Conservation (phyloP, 108 stramenopile species). For the Skeletonema menzelii region DNA sequence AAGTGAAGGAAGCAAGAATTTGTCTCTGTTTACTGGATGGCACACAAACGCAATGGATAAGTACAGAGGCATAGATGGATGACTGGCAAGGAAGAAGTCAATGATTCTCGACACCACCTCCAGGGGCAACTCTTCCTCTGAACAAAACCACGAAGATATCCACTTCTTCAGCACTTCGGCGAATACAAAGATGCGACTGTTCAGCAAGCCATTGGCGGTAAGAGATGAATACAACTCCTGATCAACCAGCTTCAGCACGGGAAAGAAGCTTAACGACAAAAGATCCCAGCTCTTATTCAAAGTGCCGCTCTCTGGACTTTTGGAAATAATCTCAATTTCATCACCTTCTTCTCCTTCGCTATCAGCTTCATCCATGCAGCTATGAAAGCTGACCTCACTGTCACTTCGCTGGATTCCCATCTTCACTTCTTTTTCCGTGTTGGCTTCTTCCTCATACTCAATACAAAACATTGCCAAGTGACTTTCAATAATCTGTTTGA, state of each 20-base stretch:
- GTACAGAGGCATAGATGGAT: slow-evolving; percentile 34
- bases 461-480: slow-evolving; percentile 1
- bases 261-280: slow-evolving; percentile 20
- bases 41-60: slow-evolving; percentile 22
- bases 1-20: slow-evolving; percentile 6
- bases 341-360: background rate
- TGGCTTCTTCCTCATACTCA: background rate
- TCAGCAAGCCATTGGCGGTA: background rate
- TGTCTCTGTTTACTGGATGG: slow-evolving; percentile 21
- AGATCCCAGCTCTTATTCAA: background rate
- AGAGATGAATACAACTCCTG: slow-evolving; percentile 17
- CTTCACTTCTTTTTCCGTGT: background rate
- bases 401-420: background rate
- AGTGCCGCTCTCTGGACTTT: background rate
- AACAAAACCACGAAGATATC: slow-evolving; percentile 34
- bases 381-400: background rate
- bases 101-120: slow-evolving; percentile 20
- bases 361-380: slow-evolving; percentile 5
- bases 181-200: background rate
- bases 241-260: slow-evolving; percentile 15
- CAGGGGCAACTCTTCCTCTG: slow-evolving; percentile 10
- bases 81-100: slow-evolving; percentile 37
- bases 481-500: background rate
- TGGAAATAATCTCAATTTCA: background rate
- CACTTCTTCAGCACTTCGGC: slow-evolving; percentile 20